Conservation (phyloP, 106 monocot genomes). For the Narthecium ossifragum region DNA sequence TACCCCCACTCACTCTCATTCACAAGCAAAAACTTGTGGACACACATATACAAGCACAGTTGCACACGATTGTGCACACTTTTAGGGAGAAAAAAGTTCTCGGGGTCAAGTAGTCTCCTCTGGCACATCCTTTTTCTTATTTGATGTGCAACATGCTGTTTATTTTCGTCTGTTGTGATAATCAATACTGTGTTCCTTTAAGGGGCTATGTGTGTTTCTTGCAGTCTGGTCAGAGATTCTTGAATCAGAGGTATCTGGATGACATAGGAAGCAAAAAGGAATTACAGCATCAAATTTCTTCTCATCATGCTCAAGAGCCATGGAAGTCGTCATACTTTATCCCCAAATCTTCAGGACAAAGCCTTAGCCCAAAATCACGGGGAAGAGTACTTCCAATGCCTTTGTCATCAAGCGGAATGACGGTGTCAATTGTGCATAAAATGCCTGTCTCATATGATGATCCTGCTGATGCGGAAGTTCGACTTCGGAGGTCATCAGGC, state of each 20-base stretch:
- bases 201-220: slow-evolving; percentile 6
- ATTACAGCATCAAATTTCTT: slow-evolving; percentile 15
- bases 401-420: slow-evolving; percentile 13
- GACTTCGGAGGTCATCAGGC: slow-evolving; percentile 23
- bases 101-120: too few relatives aligned
- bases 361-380: slow-evolving; percentile 36
- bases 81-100: too few relatives aligned
- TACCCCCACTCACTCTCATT: too few relatives aligned
- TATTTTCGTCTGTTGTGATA: too few relatives aligned
- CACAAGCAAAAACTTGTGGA: too few relatives aligned
- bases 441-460: slow-evolving; percentile 19
- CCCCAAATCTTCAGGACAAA: slow-evolving; percentile 20
- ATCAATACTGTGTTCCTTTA: too few relatives aligned
- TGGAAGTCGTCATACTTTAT: slow-evolving; percentile 21
- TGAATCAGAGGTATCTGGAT: slow-evolving; percentile 30
- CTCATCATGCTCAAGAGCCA: slow-evolving; percentile 30
- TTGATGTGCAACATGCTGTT: too few relatives aligned
- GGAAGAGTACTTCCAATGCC: slow-evolving; percentile 30
- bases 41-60: too few relatives aligned
- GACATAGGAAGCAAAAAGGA: slow-evolving; percentile 21
- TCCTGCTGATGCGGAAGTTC: slow-evolving; percentile 23
- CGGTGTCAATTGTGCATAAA: slow-evolving; percentile 19
- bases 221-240: slow-evolving; percentile 50
- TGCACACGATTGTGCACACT: too few relatives aligned
- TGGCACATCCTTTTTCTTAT: too few relatives aligned